Evolutionary conservation across 768 basidiomycete species (phyloP).

Genomic region (Mycena venus): DNA sequence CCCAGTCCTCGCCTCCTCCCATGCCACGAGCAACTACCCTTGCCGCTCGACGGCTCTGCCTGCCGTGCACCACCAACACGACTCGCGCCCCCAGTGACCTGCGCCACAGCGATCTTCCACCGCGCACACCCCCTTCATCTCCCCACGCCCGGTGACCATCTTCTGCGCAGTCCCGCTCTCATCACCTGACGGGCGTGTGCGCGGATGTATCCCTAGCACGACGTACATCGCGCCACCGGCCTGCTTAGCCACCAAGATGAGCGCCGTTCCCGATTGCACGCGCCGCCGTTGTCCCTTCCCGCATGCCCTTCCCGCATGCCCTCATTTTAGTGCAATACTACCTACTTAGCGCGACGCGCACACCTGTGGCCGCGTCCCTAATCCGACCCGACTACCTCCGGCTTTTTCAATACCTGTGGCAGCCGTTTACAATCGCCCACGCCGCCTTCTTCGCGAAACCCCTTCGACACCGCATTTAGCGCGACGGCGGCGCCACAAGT

Average conservation of each 20-base stretch:
- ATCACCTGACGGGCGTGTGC: no score
- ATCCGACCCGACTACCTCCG: no score
- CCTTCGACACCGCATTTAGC: neutral
- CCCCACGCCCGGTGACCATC: no score
- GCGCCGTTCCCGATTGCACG: neutral
- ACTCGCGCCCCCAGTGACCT: no score
- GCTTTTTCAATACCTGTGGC: no score
- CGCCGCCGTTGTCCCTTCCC: neutral
- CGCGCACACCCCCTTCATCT: neutral
- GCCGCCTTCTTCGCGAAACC: neutral
- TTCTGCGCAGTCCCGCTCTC: neutral
- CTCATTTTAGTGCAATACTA: neutral
- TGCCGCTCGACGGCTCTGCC: neutral
- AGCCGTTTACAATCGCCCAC: no score
- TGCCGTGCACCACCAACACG: no score
- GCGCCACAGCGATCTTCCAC: no score
- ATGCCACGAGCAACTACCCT: neutral
- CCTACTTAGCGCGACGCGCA: neutral
- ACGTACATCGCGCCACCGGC: neutral
- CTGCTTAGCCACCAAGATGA: neutral
- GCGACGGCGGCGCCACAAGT: slow-evolving; percentile 1
- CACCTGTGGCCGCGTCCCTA: neutral
- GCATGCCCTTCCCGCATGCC: neutral
- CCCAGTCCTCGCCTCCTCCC: neutral
- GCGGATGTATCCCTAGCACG: no score